Evolutionary conservation across 257 asterid species (phyloP), one percentile per base, ranked within the genome.

Genomic region (Solanum tarijense): DNA sequence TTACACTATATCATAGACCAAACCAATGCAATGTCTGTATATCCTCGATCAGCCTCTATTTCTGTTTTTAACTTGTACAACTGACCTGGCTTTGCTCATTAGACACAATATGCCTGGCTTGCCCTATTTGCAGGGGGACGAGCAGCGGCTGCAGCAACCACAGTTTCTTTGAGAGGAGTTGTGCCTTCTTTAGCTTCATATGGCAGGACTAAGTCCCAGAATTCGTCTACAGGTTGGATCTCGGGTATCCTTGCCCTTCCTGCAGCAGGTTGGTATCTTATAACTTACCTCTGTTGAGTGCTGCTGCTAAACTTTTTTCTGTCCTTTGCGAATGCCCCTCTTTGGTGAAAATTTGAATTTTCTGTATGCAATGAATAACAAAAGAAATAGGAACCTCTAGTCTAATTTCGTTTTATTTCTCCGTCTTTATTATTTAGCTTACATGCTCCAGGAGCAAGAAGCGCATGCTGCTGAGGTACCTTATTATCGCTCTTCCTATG

Each of bases 391-490:
- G 34, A 76, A 0, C 58, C 58, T 76, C 34, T 16, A 46, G 27
- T 46, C 85, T 71, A 32, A 86, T 71, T 73, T 73, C 16, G 32
- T 12, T 58, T 74, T 74, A 43, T 86, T 88, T 36, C 86, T 66
- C 75, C 18, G 21, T 36, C 55, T 90, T 73, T 87, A 66, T 71
- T 46, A 88, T 73, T 73, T 92, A 97, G 99, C 94, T 89, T 93
- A 91, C 90, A 94, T 95, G 98, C 96, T 97, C 88, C 93, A 92
- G 58, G 99, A 94, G 73, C 98, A 96, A 88, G 99, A 96, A 88
- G 99, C 93, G 39, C 88, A 90, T 91, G 99, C 99, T 86, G 98
- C 98, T 2, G 94, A 93, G 98, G 99, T 97, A 94, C 21, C 89
- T 78, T 81, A 29, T 46, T 48, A 2, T 48, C 0, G 7, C 12